A percentile compares a stretch with the other conserved stretches of the same genome.
These are phyloP conservation scores for Plicaturopsis crispa DNA, from an alignment of 768 basidiomycete genomes.

Conservation along the genomic window DNA sequence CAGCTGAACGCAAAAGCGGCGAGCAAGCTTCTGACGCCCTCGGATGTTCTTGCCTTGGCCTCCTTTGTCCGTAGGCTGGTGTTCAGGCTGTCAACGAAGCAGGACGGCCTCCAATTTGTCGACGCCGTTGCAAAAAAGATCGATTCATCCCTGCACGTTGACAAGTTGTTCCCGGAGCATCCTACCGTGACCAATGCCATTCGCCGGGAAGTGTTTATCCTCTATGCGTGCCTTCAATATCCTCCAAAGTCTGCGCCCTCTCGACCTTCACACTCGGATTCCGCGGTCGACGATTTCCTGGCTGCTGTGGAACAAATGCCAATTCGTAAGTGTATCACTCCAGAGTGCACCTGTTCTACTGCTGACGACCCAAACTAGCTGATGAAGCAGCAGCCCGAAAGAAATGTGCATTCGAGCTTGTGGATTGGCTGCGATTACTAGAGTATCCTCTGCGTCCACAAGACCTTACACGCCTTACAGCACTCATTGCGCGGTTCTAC, in stretches of 20 bases:
- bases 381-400: conserved; percentile 23
- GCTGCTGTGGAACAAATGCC: conserved; percentile 30
- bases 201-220: conserved; percentile 34
- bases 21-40: conserved; percentile 44
- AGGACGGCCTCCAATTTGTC: conserved; percentile 29
- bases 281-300: conserved; percentile 37
- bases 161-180: conserved; percentile 24
- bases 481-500: conserved; percentile 32
- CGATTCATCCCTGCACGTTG: conserved; percentile 20
- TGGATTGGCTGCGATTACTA: conserved; percentile 57
- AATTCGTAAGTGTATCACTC: conserved; percentile 34
- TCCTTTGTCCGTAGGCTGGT: conserved; percentile 60
- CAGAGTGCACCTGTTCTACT: background rate
- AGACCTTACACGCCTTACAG: conserved; percentile 34
- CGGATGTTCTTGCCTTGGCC: conserved; percentile 56
- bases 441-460: conserved; percentile 22
- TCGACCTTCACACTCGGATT: conserved; percentile 7
- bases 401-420: conserved; percentile 41
- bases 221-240: conserved; percentile 27
- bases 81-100: conserved; percentile 48
- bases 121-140: conserved; percentile 25
- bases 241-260: conserved; percentile 12
- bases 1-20: conserved; percentile 64
- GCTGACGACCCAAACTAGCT: conserved; percentile 28
- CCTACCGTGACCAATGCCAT: conserved; percentile 31